Percentiles rank a stretch among this genome's conserved stretches.
These are phyloP conservation scores for Neovahlkampfia damariscottae DNA, from an alignment of 78 protist species.

Conservation along the genomic window DNA sequence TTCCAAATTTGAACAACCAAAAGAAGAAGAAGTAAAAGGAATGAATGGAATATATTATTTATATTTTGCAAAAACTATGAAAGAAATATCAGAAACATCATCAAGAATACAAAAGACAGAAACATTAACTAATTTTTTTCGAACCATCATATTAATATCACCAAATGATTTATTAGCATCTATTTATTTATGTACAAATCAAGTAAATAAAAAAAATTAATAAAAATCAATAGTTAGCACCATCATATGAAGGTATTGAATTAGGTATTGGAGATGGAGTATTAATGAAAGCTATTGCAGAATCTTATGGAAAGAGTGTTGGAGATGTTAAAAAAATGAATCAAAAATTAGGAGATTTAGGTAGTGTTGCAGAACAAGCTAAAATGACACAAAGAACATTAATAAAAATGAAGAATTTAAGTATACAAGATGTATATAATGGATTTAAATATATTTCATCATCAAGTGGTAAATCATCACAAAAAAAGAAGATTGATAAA, in stretches of 20 bases:
- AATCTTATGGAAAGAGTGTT: conserved; percentile 49
- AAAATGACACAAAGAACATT: conserved; percentile 11
- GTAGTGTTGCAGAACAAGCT: conserved; percentile 51
- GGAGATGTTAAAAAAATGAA: conserved; percentile 30
- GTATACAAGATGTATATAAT: conserved; percentile 4
- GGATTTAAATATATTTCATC: background rate
- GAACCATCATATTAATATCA: conserved; percentile 27
- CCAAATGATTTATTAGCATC: conserved; percentile 36
- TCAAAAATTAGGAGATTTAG: conserved; percentile 75
- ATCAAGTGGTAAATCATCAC: conserved; percentile 13
- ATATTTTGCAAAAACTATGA: conserved; percentile 44
- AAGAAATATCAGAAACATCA: conserved; percentile 10
- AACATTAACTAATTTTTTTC: conserved; percentile 32
- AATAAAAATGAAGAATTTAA: conserved; percentile 13
- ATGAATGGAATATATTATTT: conserved; percentile 31
- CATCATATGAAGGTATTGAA: conserved; percentile 75
- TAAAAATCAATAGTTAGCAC: conserved; percentile 45
- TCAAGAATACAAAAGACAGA: conserved; percentile 36
- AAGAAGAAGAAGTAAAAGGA: background rate
- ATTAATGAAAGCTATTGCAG: conserved; percentile 59
- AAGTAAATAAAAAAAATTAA: conserved; percentile 8
- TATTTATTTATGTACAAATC: conserved; percentile 52
- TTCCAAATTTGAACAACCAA: background rate
- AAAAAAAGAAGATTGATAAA: conserved; percentile 30
- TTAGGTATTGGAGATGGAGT: conserved; percentile 86